Conservation (phyloP, 192 early-diverging fungal species). For the Mortierella antarctica region DNA sequence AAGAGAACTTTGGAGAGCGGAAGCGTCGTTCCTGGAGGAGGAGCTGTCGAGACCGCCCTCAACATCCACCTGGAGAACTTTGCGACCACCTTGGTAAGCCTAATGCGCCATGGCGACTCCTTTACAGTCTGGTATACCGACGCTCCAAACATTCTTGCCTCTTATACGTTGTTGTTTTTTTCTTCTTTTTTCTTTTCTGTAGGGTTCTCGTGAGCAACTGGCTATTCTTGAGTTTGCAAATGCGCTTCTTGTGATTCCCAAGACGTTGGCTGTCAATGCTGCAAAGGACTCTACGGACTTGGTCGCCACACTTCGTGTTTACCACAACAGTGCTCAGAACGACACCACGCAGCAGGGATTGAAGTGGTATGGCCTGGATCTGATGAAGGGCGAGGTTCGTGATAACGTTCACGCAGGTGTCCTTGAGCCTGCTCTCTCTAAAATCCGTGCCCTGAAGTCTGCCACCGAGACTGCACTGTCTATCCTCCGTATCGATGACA, state of each 20-base stretch:
- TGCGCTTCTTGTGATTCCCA: constrained; percentile 94
- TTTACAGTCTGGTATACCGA: neutral
- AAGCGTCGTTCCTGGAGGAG: constrained; percentile 96
- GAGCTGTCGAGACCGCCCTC: constrained; percentile 94
- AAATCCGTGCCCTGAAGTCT: constrained; percentile 96
- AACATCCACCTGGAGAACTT: constrained; percentile 98
- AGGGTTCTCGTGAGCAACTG: constrained; percentile 96
- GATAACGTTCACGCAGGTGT: constrained; percentile 96
- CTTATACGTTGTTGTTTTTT: neutral
- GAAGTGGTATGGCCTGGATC: constrained; percentile 93
- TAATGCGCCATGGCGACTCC: neutral
- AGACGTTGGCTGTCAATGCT: constrained; percentile 97
- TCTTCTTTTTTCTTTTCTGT: constrained; percentile 8
- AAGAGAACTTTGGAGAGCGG: constrained; percentile 97
- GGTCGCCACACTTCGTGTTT: constrained; percentile 96
- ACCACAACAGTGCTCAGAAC: constrained; percentile 92
- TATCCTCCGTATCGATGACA: constrained; percentile 95
- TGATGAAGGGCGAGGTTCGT: constrained; percentile 91
- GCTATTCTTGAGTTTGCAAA: constrained; percentile 98
- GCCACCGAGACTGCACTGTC: constrained; percentile 99
- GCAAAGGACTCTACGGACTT: constrained; percentile 98
- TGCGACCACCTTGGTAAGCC: constrained; percentile 89
- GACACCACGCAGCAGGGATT: constrained; percentile 80
- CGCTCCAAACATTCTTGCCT: too few species aligned
- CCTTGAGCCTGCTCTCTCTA: constrained; percentile 96